Evolutionary conservation across 2,329 filamentous ascomycete genomes (phyloP), one percentile per base, ranked within the genome.

Genomic region (Phialophora verrucosa): DNA sequence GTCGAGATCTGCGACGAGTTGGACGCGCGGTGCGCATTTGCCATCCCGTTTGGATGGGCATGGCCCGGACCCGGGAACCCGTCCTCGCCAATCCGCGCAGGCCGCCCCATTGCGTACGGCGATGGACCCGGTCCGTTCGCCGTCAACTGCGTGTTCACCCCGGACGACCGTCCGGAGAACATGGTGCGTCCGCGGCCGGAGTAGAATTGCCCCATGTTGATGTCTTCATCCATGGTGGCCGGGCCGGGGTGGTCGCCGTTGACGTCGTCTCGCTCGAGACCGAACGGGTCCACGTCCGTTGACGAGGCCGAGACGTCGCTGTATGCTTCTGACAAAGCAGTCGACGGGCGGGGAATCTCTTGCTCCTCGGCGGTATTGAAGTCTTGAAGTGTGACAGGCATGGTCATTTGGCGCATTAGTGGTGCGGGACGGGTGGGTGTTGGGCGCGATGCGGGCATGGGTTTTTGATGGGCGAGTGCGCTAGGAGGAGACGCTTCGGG

Each of bases 221-320:
- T 55, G 55, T 66, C 64, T 55, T 71, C 69, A 17, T 72, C 71
- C 50, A 72, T 42, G 11, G 68, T 69, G 25, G 65, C 67, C 27
- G 70, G 65, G n/a, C 69, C 71, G 12, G 69, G 67, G 25, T 67
- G 64, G 49, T 55, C 53, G 53, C n/a, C 53, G 38, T 56, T 31
- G 59, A 70, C 69, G n/a, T 68, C 66, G 42, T 65, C 66, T 11
- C 67, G 63, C 31, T 72, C 71, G 12, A 73, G 63, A 11, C 69
- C 65, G 35, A 73, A 73, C 1, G 71, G 71, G 38, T 73, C 71
- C 25, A 73, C 59, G 51, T 73, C 71, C 8, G 71, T 71, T 6
- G 69, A 71, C 11, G 69, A 67, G 25, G 62, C 59, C 32, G 67
- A 70, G 27, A 68, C 65, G 57, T 72, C 71, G 31, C 66, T 69